Conservation (phyloP, 2,329 filamentous ascomycete genomes). For the Epicoccum nigrum region DNA sequence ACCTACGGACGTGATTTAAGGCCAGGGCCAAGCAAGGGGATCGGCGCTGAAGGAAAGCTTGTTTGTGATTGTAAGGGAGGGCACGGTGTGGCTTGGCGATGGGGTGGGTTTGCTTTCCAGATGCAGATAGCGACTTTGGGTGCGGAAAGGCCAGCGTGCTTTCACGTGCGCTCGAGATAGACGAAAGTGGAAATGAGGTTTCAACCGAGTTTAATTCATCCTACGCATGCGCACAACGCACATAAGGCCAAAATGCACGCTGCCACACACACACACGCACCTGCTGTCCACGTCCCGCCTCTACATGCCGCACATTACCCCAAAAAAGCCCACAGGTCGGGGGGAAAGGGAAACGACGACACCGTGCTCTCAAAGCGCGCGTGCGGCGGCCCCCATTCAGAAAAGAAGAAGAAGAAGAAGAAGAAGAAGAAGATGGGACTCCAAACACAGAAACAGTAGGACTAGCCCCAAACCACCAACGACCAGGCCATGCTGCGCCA, state of each 20-base stretch:
- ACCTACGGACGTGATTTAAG: no score
- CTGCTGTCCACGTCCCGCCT: not conserved
- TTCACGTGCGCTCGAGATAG: no score
- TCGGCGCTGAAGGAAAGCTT: no score
- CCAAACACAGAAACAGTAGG: slow-evolving; percentile 8
- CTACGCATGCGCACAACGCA: slow-evolving; percentile 28
- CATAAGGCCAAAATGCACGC: slow-evolving; percentile 23
- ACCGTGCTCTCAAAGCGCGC: slow-evolving; percentile 32
- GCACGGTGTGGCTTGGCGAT: no score
- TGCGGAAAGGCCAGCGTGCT: no score
- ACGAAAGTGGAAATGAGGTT: not conserved
- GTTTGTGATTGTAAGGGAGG: no score
- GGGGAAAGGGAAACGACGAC: not conserved
- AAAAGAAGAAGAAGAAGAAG: slow-evolving; percentile 14
- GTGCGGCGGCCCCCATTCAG: slow-evolving; percentile 9
- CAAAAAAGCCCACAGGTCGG: slow-evolving; percentile 3
- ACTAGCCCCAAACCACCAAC: slow-evolving; percentile 28
- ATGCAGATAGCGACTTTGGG: no score
- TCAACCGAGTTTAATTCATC: slow-evolving; percentile 27
- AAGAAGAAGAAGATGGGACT: slow-evolving; percentile 2
- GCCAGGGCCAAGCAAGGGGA: no score
- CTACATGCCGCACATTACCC: slow-evolving; percentile 16
- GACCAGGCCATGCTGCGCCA: slow-evolving; percentile 21
- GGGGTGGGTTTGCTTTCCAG: no score
- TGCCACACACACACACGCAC: slow-evolving; percentile 7